Percentiles rank a stretch among this genome's conserved stretches.
Evolutionary conservation across 2,329 filamentous ascomycete species (phyloP).

Genomic region (Hypoxylon sp.): DNA sequence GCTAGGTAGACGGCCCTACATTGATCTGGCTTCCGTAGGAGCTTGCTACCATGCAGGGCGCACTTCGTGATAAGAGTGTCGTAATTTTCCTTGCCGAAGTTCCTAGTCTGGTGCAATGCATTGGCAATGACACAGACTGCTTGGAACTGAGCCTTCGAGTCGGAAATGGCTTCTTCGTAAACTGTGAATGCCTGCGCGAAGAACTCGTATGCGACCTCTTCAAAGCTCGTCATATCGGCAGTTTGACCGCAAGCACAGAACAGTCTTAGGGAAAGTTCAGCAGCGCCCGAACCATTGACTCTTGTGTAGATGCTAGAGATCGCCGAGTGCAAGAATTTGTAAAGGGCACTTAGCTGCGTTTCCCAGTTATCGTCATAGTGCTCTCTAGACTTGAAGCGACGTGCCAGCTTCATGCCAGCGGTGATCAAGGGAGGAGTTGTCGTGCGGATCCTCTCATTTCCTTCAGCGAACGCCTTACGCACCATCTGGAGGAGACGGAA

Average conservation of each 20-base stretch:
- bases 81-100: slow-evolving; percentile 97
- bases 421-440: slow-evolving; percentile 95
- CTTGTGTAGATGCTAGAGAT: slow-evolving; percentile 89
- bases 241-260: slow-evolving; percentile 95
- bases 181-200: slow-evolving; percentile 98
- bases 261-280: slow-evolving; percentile 88
- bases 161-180: slow-evolving; percentile 95
- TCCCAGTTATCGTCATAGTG: slow-evolving; percentile 79
- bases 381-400: slow-evolving; percentile 89
- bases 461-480: slow-evolving; percentile 87
- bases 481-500: slow-evolving; percentile 92
- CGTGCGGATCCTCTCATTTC: slow-evolving; percentile 95
- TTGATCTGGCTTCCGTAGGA: slow-evolving; percentile 97
- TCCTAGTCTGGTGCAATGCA: slow-evolving; percentile 86
- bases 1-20: slow-evolving; percentile 96
- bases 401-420: slow-evolving; percentile 87
- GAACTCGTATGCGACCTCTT: slow-evolving; percentile 98
- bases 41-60: slow-evolving; percentile 94
- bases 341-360: slow-evolving; percentile 79
- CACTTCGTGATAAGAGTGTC: slow-evolving; percentile 99
- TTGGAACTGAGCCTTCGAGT: slow-evolving; percentile 97
- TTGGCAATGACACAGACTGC: slow-evolving; percentile 95
- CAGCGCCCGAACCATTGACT: slow-evolving; percentile 80
- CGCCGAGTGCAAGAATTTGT: slow-evolving; percentile 94
- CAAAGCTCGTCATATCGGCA: slow-evolving; percentile 89